Evolutionary conservation across 805 yeast species (phyloP).

Genomic region (Priceomyces medius): DNA sequence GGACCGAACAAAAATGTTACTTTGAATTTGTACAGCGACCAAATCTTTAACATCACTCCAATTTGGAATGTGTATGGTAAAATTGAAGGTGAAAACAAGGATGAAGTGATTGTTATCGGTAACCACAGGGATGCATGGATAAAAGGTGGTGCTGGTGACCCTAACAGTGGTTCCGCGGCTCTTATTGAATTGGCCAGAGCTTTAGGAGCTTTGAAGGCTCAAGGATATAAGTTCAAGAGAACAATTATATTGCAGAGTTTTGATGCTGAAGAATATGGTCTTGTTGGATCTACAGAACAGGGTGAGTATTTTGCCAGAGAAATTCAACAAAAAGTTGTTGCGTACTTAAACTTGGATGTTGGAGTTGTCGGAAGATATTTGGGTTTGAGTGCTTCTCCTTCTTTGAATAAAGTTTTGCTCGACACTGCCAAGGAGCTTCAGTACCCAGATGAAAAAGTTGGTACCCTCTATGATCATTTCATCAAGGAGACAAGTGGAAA

Average conservation of each 20-base stretch:
- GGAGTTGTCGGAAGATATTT: constrained; percentile 55
- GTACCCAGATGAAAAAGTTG: constrained; percentile 37
- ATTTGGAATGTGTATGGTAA: constrained; percentile 46
- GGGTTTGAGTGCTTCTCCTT: constrained; percentile 53
- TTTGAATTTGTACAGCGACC: constrained; percentile 42
- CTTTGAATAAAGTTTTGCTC: constrained; percentile 45
- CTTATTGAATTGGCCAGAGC: constrained; percentile 44
- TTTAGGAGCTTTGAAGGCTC: constrained; percentile 33
- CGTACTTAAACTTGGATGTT: constrained; percentile 51
- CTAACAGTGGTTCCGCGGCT: constrained; percentile 45
- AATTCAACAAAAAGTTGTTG: constrained; percentile 44
- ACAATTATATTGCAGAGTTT: constrained; percentile 37
- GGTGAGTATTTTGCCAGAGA: constrained; percentile 48
- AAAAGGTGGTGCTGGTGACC: constrained; percentile 49
- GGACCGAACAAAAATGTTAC: constrained; percentile 38
- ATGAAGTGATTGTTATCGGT: constrained; percentile 43
- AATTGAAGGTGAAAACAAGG: constrained; percentile 37
- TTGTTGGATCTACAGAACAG: constrained; percentile 55
- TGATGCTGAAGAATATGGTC: constrained; percentile 51
- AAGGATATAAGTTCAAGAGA: constrained; percentile 40
- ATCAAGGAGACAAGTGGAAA: constrained; percentile 30
- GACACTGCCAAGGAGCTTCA: constrained; percentile 48
- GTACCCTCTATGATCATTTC: constrained; percentile 52
- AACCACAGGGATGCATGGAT: constrained; percentile 50
- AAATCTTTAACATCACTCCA: constrained; percentile 39